These are phyloP conservation scores for Brassica rapa DNA, from an alignment of 345 rosid genomes.

Conservation along the genomic window DNA sequence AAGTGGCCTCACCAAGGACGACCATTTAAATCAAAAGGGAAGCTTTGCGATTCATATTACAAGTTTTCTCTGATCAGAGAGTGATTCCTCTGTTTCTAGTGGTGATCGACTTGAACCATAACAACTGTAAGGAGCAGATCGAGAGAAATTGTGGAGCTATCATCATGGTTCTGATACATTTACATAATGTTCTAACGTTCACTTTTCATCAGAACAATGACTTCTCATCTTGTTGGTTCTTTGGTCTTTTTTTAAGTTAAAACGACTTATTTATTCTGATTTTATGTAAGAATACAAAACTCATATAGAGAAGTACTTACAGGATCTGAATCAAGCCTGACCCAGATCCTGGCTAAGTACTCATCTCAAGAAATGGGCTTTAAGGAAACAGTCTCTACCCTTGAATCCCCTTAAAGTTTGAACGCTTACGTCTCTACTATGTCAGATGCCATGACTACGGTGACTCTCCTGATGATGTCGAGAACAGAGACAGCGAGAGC, in stretches of 20 bases:
- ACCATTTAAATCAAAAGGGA: conserved; percentile 26
- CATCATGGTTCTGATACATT: background rate
- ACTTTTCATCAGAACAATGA: conserved; percentile 3
- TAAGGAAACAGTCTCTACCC: conserved; percentile 13
- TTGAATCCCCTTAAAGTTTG: conserved; percentile 3
- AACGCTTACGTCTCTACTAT: conserved; percentile 23
- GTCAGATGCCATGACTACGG: background rate
- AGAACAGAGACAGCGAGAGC: conserved; percentile 40
- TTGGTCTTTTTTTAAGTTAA: background rate
- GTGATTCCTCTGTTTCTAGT: conserved; percentile 50
- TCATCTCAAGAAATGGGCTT: conserved; percentile 31
- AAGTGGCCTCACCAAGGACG: conserved; percentile 59
- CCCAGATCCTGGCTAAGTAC: conserved; percentile 44
- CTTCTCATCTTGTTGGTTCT: conserved; percentile 11
- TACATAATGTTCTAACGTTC: background rate
- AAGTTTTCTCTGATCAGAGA: too few species aligned
- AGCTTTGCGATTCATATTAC: conserved; percentile 30
- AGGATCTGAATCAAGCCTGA: conserved; percentile 33
- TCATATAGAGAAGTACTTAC: conserved; percentile 37
- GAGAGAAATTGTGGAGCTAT: conserved; percentile 53
- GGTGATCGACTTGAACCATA: conserved; percentile 57
- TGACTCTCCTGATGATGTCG: conserved; percentile 33
- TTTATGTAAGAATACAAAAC: conserved; percentile 22
- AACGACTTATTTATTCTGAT: background rate
- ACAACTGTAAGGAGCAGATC: conserved; percentile 75